Evolutionary conservation across 768 basidiomycete species (phyloP), one percentile per base, ranked within the genome.

Genomic region (Albatrellus ellisii): DNA sequence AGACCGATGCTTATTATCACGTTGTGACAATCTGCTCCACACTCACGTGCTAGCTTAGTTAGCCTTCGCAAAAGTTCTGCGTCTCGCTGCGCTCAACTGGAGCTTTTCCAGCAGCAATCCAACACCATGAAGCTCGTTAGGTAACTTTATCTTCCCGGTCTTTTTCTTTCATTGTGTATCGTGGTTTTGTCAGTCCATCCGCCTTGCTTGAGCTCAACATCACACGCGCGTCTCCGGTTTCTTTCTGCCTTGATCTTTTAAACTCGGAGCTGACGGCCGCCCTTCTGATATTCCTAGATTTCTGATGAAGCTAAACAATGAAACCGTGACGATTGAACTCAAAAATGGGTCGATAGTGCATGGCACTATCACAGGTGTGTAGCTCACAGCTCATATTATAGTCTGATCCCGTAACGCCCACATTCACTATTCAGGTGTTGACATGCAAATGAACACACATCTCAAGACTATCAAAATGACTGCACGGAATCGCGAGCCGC

Each of bases 221-320:
- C 11, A 22, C 35, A 14, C 15, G 25, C 29, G 40, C 40, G 40
- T 15, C 28, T 25, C 28, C 40, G 20, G 11, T 18, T 27, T 32
- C 33, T 41, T 20, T 41, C n/a, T 41, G 15, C 14, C 20, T 9
- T 6, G 18, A 6, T 24, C 15, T 9, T 40, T 17, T 17, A 45
- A 26, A 39, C 33, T 36, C 14, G 29, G 46, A 43, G 21, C 32
- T 39, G 31, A 32, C 22, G 36, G 35, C 52, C 49, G 35, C 48
- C 54, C 25, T 27, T 7, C 32, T 46, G 24, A 38, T 26, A 39
- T 44, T 43, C 24, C 57, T n/a, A 94, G 89, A 62, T 97, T 94
- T 68, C 75, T 95, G 71, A 99, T 98, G 94, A 99, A 98, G 73
- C 66, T 99, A 67, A 94, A 95, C 73, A 97, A 97, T 61, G 94